Percentiles rank a stretch among this genome's conserved stretches.
These are phyloP conservation scores for Tetrahymena elliotti DNA, from an alignment of 73 alveolate genomes.

Conservation along the genomic window DNA sequence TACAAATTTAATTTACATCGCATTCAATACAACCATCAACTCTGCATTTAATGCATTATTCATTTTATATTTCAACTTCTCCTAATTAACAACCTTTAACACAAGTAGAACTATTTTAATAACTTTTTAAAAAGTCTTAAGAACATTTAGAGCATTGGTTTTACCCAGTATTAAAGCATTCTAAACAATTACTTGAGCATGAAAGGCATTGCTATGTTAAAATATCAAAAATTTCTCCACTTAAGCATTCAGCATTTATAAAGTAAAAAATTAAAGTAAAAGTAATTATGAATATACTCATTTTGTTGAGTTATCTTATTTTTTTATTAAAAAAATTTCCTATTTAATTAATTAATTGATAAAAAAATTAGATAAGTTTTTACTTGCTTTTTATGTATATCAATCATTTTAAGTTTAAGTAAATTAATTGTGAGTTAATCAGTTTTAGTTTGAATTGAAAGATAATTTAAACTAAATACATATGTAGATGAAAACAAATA, in stretches of 20 bases:
- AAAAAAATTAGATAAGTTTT: no score
- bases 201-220: background rate
- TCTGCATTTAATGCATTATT: background rate
- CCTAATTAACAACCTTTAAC: background rate
- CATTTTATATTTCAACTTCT: background rate
- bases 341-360: no score
- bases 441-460: no score
- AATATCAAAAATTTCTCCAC: background rate
- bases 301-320: no score
- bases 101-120: background rate
- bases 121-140: background rate
- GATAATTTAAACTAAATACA: no score
- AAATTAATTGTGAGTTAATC: no score
- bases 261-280: no score
- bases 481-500: no score
- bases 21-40: background rate
- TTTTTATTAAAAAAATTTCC: no score
- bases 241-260: background rate
- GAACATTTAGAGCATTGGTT: background rate
- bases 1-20: background rate
- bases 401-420: no score
- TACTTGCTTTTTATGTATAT: no score
- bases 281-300: no score
- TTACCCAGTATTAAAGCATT: background rate
- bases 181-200: background rate